phyloP scores from a whole-genome alignment of 164 flowering plant genomes.

The Magnolia changhungtana region DNA sequence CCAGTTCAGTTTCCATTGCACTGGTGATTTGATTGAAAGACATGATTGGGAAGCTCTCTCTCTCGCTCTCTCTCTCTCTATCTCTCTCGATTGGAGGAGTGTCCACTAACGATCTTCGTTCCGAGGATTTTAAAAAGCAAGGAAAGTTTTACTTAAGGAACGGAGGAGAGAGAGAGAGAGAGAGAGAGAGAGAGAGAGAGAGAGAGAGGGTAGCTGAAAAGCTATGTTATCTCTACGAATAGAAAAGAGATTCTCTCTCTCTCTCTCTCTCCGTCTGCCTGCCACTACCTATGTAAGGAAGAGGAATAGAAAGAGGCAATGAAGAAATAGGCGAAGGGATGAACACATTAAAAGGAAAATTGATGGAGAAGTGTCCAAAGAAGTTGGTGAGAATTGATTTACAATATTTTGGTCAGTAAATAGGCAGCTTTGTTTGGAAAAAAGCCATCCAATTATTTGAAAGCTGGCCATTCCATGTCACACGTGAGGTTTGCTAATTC shows the following conservation, averaged over 20 bases:
- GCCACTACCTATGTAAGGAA: neutral
- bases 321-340: neutral
- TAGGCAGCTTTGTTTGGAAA: no score
- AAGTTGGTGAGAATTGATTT: neutral
- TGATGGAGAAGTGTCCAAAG: neutral
- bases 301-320: neutral
- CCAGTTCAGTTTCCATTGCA: slow-evolving; percentile 9
- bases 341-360: neutral
- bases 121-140: no score
- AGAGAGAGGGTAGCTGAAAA: no score
- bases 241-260: neutral
- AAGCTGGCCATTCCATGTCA: no score
- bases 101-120: no score
- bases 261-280: neutral
- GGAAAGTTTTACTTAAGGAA: neutral
- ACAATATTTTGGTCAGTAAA: no score
- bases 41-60: neutral
- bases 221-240: no score
- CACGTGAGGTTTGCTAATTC: no score
- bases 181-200: no score
- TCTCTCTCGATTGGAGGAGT: no score
- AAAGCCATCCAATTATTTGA: no score
- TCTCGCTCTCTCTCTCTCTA: no score
- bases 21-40: neutral
- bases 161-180: neutral